Evolutionary conservation across 495 filamentous ascomycete genomes (phyloP), one percentile per base, ranked within the genome.

Genomic region (Hyaloscypha variabilis): DNA sequence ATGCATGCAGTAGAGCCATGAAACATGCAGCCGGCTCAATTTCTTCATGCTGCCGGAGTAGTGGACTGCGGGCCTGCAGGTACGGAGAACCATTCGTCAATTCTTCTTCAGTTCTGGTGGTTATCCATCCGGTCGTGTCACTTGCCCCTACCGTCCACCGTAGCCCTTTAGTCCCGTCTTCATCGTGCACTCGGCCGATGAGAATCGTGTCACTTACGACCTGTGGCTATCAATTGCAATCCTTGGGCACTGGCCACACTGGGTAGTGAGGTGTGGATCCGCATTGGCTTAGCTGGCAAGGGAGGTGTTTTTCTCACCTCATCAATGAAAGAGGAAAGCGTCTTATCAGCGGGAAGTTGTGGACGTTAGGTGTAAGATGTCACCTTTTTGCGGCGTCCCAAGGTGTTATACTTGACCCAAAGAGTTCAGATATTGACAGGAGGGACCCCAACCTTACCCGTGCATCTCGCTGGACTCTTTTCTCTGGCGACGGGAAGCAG

Each of bases 11-110:
- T 0, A 46, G 39, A 4, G 39, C 13, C 19, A 14, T 46, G 39
- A 46, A 46, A 46, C 39, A 46, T 46, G 39, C 39, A 46, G 39
- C 39, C 39, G 39, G 39, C 39, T 11, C 39, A 46, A 46, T 46
- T 17, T 46, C 11, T 46, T 46, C 19, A 17, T 46, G 17, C 39
- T 46, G 39, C 39, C 39, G 39, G 39, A 46, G 39, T 46, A 17
- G 1, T 17, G 10, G 0, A 46, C 19, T 14, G 39, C 39, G 14
- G 39, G 39, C 11, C 39, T 46, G 39, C 39, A 46, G 39, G 39
- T 46, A 46, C 39, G 39, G 39, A 46, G 39, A 46, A 46, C 39
- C 31, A 34, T 13, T 8, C 31, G n/a, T n/a, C n/a, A n/a, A n/a
- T 36, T 36, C 5, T 13, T 36, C 31, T 5, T 13, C 31, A 36